Evolutionary conservation across 2,329 filamentous ascomycete species (phyloP).

Genomic region (Verticillium alfalfae): DNA sequence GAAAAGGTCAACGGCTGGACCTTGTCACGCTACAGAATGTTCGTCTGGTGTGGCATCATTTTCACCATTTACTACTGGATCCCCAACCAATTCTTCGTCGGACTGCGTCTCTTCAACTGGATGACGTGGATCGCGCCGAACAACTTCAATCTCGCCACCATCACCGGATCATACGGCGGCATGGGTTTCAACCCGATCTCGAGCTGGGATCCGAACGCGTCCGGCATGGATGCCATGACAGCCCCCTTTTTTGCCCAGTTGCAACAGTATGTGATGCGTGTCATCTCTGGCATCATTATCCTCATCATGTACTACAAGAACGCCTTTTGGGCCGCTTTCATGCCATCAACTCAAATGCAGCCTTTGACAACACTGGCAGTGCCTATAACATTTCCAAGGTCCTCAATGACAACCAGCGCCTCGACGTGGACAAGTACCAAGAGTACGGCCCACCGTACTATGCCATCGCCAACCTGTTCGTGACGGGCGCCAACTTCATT

Average conservation of each 20-base stretch:
- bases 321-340: slow-evolving; percentile 34
- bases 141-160: slow-evolving; percentile 33
- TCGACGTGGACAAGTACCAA: slow-evolving; percentile 28
- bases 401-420: slow-evolving; percentile 20
- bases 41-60: slow-evolving; percentile 26
- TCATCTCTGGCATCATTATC: slow-evolving; percentile 31
- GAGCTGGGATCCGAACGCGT: slow-evolving; percentile 42
- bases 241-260: slow-evolving; percentile 34
- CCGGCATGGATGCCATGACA: slow-evolving; percentile 20
- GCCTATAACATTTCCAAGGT: slow-evolving; percentile 32
- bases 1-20: slow-evolving; percentile 36
- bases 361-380: slow-evolving; percentile 37
- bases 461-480: slow-evolving; percentile 21
- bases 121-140: slow-evolving; percentile 44
- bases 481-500: slow-evolving; percentile 23
- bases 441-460: slow-evolving; percentile 27
- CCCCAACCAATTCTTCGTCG: slow-evolving; percentile 38
- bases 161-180: slow-evolving; percentile 34
- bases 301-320: slow-evolving; percentile 36
- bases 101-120: slow-evolving; percentile 39
- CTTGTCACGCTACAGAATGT: slow-evolving; percentile 37
- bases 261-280: slow-evolving; percentile 23
- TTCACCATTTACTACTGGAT: slow-evolving; percentile 45
- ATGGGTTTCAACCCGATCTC: slow-evolving; percentile 44
- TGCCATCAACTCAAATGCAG: slow-evolving; percentile 40